These are phyloP conservation scores for Dothiorella sarmentorum DNA, from an alignment of 2,329 filamentous ascomycete genomes.

Conservation along the genomic window DNA sequence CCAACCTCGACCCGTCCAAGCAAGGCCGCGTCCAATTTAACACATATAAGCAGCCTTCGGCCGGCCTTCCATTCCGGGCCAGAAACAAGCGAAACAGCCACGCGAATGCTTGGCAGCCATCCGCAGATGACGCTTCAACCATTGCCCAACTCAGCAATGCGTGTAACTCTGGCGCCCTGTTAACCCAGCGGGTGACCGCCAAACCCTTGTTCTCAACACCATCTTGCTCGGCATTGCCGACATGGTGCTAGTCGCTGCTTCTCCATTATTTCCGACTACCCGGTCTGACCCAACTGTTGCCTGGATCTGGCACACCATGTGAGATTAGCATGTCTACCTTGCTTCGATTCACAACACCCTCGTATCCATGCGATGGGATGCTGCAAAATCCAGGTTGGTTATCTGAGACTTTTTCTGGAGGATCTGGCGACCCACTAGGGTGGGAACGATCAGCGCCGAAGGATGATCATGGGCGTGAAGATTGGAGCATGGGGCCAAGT, in stretches of 20 bases:
- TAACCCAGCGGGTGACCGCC: neutral
- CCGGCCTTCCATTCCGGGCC: neutral
- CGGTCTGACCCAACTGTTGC: no score
- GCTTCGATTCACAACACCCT: neutral
- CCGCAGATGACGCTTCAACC: neutral
- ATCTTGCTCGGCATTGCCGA: neutral
- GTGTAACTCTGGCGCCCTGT: neutral
- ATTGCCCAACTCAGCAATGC: neutral
- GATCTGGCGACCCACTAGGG: slow-evolving; percentile 1
- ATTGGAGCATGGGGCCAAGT: neutral
- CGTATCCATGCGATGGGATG: neutral
- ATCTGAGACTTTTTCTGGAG: neutral
- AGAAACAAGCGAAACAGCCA: neutral
- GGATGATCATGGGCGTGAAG: slow-evolving; percentile 6
- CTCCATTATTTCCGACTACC: neutral
- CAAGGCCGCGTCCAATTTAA: neutral
- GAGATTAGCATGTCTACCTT: neutral
- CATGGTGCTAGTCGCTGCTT: neutral
- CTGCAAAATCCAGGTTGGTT: neutral
- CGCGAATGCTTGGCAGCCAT: neutral
- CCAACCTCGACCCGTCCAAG: neutral
- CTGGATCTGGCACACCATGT: neutral
- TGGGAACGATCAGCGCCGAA: no score
- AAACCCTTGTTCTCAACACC: neutral
- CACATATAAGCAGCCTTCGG: neutral